Conservation (phyloP, 768 basidiomycete species). For the Strobilomyces echinocephalus region DNA sequence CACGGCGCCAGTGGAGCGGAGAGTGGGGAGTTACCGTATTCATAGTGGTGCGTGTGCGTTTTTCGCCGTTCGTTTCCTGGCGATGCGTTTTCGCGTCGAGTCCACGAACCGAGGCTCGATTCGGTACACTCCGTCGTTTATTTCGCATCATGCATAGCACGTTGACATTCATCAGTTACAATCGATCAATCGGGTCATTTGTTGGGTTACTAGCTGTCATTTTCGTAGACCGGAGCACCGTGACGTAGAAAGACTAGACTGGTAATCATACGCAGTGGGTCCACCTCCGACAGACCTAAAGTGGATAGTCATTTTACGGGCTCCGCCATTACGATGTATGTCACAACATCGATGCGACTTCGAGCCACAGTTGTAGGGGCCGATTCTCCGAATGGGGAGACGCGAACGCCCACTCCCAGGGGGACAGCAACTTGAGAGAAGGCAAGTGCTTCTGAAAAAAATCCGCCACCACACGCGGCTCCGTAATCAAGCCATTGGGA, state of each 20-base stretch:
- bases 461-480: not conserved
- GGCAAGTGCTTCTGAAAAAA: not conserved
- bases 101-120: no score
- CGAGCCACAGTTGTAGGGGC: not conserved
- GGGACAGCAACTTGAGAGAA: not conserved
- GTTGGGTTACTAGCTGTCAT: conserved; percentile 11
- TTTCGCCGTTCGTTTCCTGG: not conserved
- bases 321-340: no score
- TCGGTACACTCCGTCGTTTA: not conserved
- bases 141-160: conserved; percentile 15
- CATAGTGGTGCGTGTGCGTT: conserved; percentile 13
- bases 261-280: no score
- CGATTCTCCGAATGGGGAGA: not conserved
- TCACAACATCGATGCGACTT: not conserved
- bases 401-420: not conserved
- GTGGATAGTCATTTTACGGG: no score
- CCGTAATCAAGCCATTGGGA: not conserved
- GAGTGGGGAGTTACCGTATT: conserved; percentile 28
- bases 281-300: no score
- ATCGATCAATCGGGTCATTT: conserved; percentile 13
- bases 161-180: conserved; percentile 16
- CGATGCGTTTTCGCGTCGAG: not conserved
- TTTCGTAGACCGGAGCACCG: not conserved
- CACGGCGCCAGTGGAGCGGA: conserved; percentile 5
- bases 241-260: no score